Evolutionary conservation across 805 yeast genomes (phyloP), one percentile per base, ranked within the genome.

Genomic region (Metschnikowia bowlesiae): DNA sequence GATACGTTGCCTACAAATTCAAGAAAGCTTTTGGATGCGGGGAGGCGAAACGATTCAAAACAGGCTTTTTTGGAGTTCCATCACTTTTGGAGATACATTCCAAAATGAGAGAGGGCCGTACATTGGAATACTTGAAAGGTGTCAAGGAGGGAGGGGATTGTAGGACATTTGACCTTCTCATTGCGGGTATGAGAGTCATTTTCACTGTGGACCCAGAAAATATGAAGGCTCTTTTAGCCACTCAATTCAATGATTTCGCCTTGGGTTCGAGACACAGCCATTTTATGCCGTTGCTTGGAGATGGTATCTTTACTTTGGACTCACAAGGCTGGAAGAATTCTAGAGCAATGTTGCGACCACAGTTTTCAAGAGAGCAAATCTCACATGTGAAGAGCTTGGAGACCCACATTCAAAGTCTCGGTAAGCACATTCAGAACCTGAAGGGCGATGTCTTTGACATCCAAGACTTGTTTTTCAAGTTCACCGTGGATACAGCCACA

Each of bases 241-340:
- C 75, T 26, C 76, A 71, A 48, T 73, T 71, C 50, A 66, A 64
- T 50, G 76, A 73, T 46, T 73, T 70, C 50, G 65, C 65, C 39
- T 63, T 73, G 47, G 77, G 76, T 2, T 53, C 59, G 28, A 67
- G 77, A 61, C 71, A 71, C 52, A 56, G 61, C 5, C 71, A 68
- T 39, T 70, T 72, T 52, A 47, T 51, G 45, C 74, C 75, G 2
- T 59, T 72, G 38, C 62, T 72, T 34, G 76, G 76, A 6, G 75
- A 73, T 52, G 77, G 77, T 22, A 71, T 72, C 39, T 73, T 73
- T 57, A 73, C 77, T 7, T 62, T 71, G 53, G 76, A 72, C 52
- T 68, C 69, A 18, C 64, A 62, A 49, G 77, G 76, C 8, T 73
- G 77, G 77, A 71, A 72, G 54, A 70, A 68, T 53, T 67, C 74